phyloP scores from a whole-genome alignment of 495 filamentous ascomycete species.

The Aspergillus bertholletiae region DNA sequence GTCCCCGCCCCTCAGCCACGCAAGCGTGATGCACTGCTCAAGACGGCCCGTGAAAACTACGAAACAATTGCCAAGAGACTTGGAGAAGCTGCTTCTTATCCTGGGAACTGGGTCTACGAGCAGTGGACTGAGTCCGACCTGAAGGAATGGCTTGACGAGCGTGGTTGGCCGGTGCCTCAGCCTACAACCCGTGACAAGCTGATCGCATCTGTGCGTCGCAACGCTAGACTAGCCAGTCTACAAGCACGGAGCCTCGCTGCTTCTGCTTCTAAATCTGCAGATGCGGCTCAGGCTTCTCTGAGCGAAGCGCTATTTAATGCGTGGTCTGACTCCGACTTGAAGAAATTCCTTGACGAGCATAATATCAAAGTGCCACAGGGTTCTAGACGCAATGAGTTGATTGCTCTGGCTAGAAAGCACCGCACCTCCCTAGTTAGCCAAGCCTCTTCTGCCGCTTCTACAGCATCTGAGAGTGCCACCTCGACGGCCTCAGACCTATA shows the following conservation, averaged over 20 bases:
- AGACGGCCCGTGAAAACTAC: constrained; percentile 76
- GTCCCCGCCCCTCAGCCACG: constrained; percentile 80
- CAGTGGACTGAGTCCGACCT: constrained; percentile 77
- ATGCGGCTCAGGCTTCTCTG: constrained; percentile 64
- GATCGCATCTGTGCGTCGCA: constrained; percentile 84
- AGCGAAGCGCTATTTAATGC: constrained; percentile 81
- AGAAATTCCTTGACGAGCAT: constrained; percentile 75
- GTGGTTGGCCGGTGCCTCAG: constrained; percentile 85
- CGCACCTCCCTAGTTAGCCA: constrained; percentile 70
- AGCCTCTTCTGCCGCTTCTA: constrained; percentile 45
- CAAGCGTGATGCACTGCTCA: constrained; percentile 76
- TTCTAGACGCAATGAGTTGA: constrained; percentile 81
- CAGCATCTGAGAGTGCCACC: constrained; percentile 45
- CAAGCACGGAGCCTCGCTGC: constrained; percentile 56
- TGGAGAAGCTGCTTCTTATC: constrained; percentile 77
- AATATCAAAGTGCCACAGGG: constrained; percentile 83
- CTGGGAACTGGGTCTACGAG: constrained; percentile 93
- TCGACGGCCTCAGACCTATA: constrained; percentile 53
- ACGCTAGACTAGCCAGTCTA: constrained; percentile 74
- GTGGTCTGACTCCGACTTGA: constrained; percentile 81
- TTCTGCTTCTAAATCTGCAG: constrained; percentile 62
- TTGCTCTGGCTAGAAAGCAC: constrained; percentile 89
- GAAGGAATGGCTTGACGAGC: constrained; percentile 83
- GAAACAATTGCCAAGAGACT: constrained; percentile 77
- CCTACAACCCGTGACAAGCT: constrained; percentile 82